A percentile compares a stretch with the other conserved stretches of the same genome.
Conservation (phyloP, 2,329 filamentous ascomycete genomes). For the Aspergillus luchuensis region DNA sequence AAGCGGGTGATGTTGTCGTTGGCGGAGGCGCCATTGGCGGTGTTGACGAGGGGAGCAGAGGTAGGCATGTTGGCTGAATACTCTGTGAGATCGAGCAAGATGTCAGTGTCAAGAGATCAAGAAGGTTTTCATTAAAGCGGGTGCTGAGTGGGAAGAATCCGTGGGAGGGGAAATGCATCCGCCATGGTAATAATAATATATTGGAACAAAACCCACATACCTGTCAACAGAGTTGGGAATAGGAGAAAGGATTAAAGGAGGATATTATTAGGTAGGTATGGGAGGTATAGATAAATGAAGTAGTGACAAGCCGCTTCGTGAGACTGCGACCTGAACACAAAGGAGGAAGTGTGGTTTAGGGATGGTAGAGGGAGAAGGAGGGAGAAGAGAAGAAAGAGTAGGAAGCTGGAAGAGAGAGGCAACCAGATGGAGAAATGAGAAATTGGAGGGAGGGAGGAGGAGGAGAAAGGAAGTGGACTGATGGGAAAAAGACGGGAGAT, state of each 20-base stretch:
- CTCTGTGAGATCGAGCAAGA: constrained; percentile 13
- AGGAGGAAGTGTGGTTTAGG: constrained; percentile 20
- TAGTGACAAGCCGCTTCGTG: constrained; percentile 13
- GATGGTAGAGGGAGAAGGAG: constrained; percentile 26
- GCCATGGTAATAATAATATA: background rate
- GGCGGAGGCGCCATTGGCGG: constrained; percentile 60
- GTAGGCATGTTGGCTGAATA: constrained; percentile 57
- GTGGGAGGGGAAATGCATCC: background rate
- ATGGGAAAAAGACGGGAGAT: constrained; percentile 16
- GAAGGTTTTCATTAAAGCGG: background rate
- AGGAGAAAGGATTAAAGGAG: constrained; percentile 13
- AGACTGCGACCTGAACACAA: constrained; percentile 15
- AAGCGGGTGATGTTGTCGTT: constrained; percentile 99
- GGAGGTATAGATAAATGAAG: constrained; percentile 16
- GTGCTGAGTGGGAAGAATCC: background rate
- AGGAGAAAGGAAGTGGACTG: constrained; percentile 17
- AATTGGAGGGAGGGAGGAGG: constrained; percentile 7
- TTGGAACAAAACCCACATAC: constrained; percentile 13
- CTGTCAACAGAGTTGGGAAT: constrained; percentile 26
- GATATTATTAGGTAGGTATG: constrained; percentile 21
- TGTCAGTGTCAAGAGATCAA: constrained; percentile 14
- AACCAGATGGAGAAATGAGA: constrained; percentile 19
- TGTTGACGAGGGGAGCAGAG: constrained; percentile 51
- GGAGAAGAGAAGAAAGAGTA: constrained; percentile 29
- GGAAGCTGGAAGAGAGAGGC: constrained; percentile 25